A percentile compares a stretch with the other conserved stretches of the same genome.
These are phyloP conservation scores for Penicillium sp. DNA, from an alignment of 2,329 filamentous ascomycete species.

Conservation along the genomic window DNA sequence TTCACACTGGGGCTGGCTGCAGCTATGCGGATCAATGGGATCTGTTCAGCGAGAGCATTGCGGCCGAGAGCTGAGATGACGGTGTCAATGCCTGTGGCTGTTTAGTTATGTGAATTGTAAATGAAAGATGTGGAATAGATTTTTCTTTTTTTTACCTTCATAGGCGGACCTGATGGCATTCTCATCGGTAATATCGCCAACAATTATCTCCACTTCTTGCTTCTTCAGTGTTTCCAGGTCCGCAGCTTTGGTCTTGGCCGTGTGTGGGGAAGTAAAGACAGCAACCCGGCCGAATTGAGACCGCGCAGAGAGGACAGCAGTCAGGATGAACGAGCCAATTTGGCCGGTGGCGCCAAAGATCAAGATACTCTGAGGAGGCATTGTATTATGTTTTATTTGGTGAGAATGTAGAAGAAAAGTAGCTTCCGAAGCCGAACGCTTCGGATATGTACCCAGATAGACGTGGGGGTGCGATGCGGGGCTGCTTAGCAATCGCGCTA, in stretches of 20 bases:
- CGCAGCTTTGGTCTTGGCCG: slow-evolving; percentile 50
- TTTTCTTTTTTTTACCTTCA: slow-evolving; percentile 35
- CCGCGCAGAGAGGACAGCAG: slow-evolving; percentile 49
- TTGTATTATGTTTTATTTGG: slow-evolving; percentile 2
- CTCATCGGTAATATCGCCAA: slow-evolving; percentile 55
- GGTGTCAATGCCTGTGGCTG: slow-evolving; percentile 57
- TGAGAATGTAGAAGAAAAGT: neutral
- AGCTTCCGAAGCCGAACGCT: neutral
- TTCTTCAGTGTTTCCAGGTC: slow-evolving; percentile 49
- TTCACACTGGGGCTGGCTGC: slow-evolving; percentile 54
- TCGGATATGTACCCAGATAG: neutral
- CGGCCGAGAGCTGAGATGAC: slow-evolving; percentile 65
- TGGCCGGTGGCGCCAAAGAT: slow-evolving; percentile 52
- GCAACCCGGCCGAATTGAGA: slow-evolving; percentile 51
- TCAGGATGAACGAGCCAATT: slow-evolving; percentile 53
- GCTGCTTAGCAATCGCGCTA: slow-evolving; percentile 17
- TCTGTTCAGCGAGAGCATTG: slow-evolving; percentile 60
- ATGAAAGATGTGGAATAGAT: neutral
- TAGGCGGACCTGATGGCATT: slow-evolving; percentile 58
- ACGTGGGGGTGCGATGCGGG: slow-evolving; percentile 10
- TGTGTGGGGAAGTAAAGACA: slow-evolving; percentile 57
- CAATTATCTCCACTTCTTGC: slow-evolving; percentile 53
- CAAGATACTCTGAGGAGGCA: slow-evolving; percentile 43
- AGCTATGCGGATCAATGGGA: slow-evolving; percentile 60
- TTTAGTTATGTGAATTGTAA: slow-evolving; percentile 2